phyloP scores from a whole-genome alignment of 495 filamentous ascomycete species.

The Cairneyella variabilis region DNA sequence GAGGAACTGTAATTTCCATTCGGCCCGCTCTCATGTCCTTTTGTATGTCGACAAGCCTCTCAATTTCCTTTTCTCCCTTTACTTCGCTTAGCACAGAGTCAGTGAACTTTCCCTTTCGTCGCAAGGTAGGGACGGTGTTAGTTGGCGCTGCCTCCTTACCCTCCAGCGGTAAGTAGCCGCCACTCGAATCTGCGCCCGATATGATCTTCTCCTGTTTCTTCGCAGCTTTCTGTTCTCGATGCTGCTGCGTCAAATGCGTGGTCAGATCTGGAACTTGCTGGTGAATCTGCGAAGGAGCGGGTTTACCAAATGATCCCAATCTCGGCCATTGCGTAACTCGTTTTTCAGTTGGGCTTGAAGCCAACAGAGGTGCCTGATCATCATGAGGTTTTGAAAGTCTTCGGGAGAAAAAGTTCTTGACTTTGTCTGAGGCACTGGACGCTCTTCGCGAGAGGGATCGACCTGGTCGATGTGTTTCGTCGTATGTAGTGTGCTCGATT shows the following conservation, averaged over 20 bases:
- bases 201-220: neutral
- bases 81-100: too few species aligned
- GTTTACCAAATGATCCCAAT: too few species aligned
- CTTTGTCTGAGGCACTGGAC: neutral
- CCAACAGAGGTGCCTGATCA: neutral
- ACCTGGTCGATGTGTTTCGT: neutral
- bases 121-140: neutral
- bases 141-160: neutral
- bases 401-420: neutral
- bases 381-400: neutral
- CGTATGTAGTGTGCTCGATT: slow-evolving; percentile 13
- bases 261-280: neutral
- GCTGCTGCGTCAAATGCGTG: neutral
- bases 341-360: too few species aligned
- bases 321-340: too few species aligned
- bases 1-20: slow-evolving; percentile 4
- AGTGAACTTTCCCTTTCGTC: slow-evolving; percentile 1
- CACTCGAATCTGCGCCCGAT: neutral
- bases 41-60: neutral
- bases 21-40: slow-evolving; percentile 1
- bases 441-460: neutral
- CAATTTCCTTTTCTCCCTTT: neutral
- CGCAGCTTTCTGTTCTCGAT: neutral
- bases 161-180: neutral
- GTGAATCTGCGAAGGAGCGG: too few species aligned